These are phyloP conservation scores for Botrytis medusae DNA, from an alignment of 2,329 filamentous ascomycete species.

Conservation along the genomic window DNA sequence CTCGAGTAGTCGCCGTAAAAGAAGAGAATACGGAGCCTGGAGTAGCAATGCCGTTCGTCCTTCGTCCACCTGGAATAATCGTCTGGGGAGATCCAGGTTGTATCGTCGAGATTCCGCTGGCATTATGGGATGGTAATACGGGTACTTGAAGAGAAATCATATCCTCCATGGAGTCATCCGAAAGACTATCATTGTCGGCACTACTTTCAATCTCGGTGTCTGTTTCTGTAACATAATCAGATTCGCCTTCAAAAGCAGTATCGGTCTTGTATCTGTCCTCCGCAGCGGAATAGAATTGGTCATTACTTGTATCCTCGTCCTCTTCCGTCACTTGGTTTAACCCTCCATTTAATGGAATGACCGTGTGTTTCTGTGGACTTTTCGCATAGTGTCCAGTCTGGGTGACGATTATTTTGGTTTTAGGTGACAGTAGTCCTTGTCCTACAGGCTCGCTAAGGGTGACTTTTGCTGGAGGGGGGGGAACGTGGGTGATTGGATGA, in stretches of 20 bases:
- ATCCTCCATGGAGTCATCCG: conserved; percentile 89
- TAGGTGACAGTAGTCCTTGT: conserved; percentile 75
- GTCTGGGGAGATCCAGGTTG: conserved; percentile 81
- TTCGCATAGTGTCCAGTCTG: conserved; percentile 58
- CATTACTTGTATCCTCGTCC: conserved; percentile 81
- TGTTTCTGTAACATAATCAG: conserved; percentile 55
- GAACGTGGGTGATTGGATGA: conserved; percentile 83
- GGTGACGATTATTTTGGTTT: conserved; percentile 81
- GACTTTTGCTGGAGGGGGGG: conserved; percentile 81
- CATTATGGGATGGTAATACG: conserved; percentile 71
- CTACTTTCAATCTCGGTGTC: conserved; percentile 58
- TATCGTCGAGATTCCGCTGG: conserved; percentile 76
- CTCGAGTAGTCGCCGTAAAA: conserved; percentile 80
- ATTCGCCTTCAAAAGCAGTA: conserved; percentile 54
- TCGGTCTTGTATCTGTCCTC: conserved; percentile 69
- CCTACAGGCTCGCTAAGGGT: conserved; percentile 92
- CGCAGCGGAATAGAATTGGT: conserved; percentile 89
- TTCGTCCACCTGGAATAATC: conserved; percentile 51
- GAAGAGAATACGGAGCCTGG: conserved; percentile 88
- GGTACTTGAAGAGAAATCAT: conserved; percentile 88
- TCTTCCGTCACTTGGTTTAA: conserved; percentile 60
- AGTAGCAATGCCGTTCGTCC: conserved; percentile 72
- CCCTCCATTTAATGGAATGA: conserved; percentile 50
- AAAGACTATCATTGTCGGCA: conserved; percentile 71
- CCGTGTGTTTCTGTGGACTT: conserved; percentile 48